A percentile compares a stretch with the other conserved stretches of the same genome.
These are phyloP conservation scores for Thermothielavioides terrestris DNA, from an alignment of 495 filamentous ascomycete species.

Conservation along the genomic window DNA sequence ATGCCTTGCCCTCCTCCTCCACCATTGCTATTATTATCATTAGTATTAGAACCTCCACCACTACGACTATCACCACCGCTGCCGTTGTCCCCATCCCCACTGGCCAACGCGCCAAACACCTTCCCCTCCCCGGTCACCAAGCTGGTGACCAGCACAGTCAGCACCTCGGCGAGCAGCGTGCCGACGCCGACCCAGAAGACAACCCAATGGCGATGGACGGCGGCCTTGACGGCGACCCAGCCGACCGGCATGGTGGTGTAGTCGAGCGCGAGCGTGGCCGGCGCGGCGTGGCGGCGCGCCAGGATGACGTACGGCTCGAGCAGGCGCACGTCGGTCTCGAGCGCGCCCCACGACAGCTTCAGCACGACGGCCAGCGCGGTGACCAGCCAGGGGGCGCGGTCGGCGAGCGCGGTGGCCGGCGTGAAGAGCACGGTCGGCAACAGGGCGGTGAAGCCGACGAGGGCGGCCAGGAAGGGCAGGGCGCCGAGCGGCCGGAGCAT, in stretches of 20 bases:
- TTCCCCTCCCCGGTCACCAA: conserved; percentile 50
- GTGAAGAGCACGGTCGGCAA: conserved; percentile 53
- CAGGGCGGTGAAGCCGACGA: conserved; percentile 42
- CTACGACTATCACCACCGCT: neutral
- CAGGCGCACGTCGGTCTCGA: conserved; percentile 66
- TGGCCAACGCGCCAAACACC: conserved; percentile 37
- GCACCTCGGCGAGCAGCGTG: conserved; percentile 53
- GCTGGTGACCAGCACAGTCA: conserved; percentile 58
- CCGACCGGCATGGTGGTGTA: conserved; percentile 64
- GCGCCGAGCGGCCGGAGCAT: conserved; percentile 53
- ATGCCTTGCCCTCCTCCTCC: neutral
- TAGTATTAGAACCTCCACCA: neutral
- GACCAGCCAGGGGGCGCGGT: conserved; percentile 55
- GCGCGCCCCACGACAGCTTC: conserved; percentile 57
- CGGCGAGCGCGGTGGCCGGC: conserved; percentile 43
- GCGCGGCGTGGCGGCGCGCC: conserved; percentile 51
- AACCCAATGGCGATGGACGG: conserved; percentile 54
- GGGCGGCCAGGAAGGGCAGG: conserved; percentile 44
- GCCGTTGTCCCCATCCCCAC: no score
- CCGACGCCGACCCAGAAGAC: conserved; percentile 55
- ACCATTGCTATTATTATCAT: neutral
- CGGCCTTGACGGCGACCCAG: conserved; percentile 49
- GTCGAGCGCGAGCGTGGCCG: conserved; percentile 57
- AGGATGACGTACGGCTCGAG: conserved; percentile 69
- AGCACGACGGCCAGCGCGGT: conserved; percentile 54